phyloP scores from a whole-genome alignment of 352 stramenopile species.

The Phytopythium ostracodes region DNA sequence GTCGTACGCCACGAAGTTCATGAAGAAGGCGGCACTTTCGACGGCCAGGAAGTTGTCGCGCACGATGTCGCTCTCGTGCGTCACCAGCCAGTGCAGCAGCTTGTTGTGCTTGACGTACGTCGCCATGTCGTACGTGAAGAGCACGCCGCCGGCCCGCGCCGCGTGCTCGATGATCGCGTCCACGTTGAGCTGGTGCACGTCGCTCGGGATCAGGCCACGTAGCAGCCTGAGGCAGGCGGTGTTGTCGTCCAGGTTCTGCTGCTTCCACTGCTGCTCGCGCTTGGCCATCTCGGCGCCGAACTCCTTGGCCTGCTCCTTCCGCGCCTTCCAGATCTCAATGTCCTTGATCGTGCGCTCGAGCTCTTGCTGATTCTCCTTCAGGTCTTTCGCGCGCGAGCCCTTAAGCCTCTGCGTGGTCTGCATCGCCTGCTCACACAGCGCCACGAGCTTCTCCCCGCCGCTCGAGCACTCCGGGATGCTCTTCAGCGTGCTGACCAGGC shows the following conservation, averaged over 20 bases:
- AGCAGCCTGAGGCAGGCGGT: slow-evolving; percentile 31
- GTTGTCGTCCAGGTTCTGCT: slow-evolving; percentile 35
- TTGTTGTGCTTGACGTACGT: slow-evolving; percentile 78
- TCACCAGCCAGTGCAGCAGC: slow-evolving; percentile 75
- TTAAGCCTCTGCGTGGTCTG: slow-evolving; percentile 40
- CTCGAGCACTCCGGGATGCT: slow-evolving; percentile 41
- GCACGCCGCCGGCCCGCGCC: slow-evolving; percentile 17
- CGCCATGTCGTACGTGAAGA: slow-evolving; percentile 75
- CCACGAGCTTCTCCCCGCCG: slow-evolving; percentile 40
- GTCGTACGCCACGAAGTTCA: slow-evolving; percentile 64
- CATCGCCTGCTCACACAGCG: slow-evolving; percentile 42
- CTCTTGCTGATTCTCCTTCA: slow-evolving; percentile 49
- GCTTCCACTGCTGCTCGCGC: slow-evolving; percentile 46
- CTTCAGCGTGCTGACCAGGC: slow-evolving; percentile 22
- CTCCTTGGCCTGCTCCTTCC: slow-evolving; percentile 54
- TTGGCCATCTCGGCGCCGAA: slow-evolving; percentile 45
- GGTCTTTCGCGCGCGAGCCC: slow-evolving; percentile 40
- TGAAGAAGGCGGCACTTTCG: slow-evolving; percentile 54
- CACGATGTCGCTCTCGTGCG: slow-evolving; percentile 61
- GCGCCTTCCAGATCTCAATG: slow-evolving; percentile 65
- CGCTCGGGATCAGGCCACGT: slow-evolving; percentile 40
- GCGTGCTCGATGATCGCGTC: slow-evolving; percentile 49
- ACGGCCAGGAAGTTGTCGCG: slow-evolving; percentile 69
- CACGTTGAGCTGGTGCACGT: slow-evolving; percentile 56
- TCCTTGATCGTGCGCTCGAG: slow-evolving; percentile 49